Percentiles rank a stretch among this genome's conserved stretches.
phyloP scores from a whole-genome alignment of 2,329 filamentous ascomycete genomes.

The Zasmidium citrigriseum region DNA sequence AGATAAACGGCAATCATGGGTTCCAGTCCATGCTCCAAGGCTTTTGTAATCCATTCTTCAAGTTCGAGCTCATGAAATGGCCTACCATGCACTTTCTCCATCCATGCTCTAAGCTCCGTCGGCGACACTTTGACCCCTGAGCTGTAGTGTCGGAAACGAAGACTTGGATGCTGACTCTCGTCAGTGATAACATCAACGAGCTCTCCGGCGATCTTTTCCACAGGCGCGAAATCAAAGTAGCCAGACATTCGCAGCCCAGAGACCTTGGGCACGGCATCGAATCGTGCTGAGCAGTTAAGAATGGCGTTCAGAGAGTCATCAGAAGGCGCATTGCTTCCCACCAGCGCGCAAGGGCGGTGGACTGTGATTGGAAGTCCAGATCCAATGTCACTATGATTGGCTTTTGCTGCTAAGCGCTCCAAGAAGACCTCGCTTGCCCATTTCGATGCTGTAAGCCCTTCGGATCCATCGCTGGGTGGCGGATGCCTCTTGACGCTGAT shows the following conservation, averaged over 20 bases:
- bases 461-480: conserved; percentile 12
- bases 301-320: conserved; percentile 20
- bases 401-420: conserved; percentile 6
- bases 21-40: conserved; percentile 15
- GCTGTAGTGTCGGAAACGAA: conserved; percentile 19
- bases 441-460: conserved; percentile 21
- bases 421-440: conserved; percentile 20
- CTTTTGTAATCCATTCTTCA: conserved; percentile 17
- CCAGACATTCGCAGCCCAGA: conserved; percentile 9
- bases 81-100: conserved; percentile 11
- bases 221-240: conserved; percentile 17
- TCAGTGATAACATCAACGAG: conserved; percentile 4
- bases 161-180: neutral
- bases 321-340: conserved; percentile 16
- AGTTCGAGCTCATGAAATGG: conserved; percentile 17
- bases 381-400: neutral
- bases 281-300: conserved; percentile 13
- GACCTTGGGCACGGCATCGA: conserved; percentile 15
- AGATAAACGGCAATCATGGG: conserved; percentile 20
- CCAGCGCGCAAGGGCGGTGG: conserved; percentile 20
- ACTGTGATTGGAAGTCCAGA: conserved; percentile 11
- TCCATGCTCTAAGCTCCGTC: conserved; percentile 10
- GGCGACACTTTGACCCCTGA: conserved; percentile 14
- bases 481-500: conserved; percentile 8
- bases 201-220: conserved; percentile 11